These are phyloP conservation scores for Aspergillus pseudoterreus DNA, from an alignment of 2,329 filamentous ascomycete genomes.

Conservation along the genomic window DNA sequence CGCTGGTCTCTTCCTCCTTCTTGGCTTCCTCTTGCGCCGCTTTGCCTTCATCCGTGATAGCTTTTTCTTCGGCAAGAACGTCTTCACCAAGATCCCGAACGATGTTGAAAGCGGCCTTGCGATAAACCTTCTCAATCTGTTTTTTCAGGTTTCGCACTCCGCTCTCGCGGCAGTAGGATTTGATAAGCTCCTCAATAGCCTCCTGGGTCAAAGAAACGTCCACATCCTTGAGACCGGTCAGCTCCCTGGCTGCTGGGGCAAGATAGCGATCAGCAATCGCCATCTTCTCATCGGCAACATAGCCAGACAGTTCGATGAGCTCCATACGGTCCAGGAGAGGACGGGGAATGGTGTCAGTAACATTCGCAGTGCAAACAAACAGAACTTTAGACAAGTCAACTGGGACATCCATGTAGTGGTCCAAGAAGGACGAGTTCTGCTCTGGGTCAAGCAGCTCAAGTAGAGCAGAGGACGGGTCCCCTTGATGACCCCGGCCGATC, in stretches of 20 bases:
- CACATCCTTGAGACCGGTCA: conserved; percentile 84
- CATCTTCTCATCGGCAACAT: conserved; percentile 98
- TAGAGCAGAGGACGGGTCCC: conserved; percentile 89
- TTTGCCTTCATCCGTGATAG: conserved; percentile 82
- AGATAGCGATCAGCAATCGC: conserved; percentile 93
- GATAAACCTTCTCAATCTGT: conserved; percentile 98
- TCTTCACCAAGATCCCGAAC: conserved; percentile 91
- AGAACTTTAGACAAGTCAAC: conserved; percentile 96
- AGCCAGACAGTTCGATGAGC: conserved; percentile 91
- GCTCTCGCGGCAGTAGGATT: conserved; percentile 95
- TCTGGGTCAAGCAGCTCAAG: conserved; percentile 93
- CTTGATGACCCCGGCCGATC: conserved; percentile 93
- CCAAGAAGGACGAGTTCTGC: conserved; percentile 94
- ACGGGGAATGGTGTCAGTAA: conserved; percentile 95
- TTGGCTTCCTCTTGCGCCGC: conserved; percentile 61
- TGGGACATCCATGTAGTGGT: conserved; percentile 98
- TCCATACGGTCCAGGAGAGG: conserved; percentile 97
- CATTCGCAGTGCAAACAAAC: conserved; percentile 98
- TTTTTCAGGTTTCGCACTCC: conserved; percentile 98
- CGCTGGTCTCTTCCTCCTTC: conserved; percentile 56
- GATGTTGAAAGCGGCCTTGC: conserved; percentile 95
- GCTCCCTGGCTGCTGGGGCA: conserved; percentile 87
- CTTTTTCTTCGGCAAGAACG: conserved; percentile 72
- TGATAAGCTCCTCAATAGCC: conserved; percentile 94
- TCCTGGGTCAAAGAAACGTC: conserved; percentile 82